A percentile compares a stretch with the other conserved stretches of the same genome.
phyloP scores from a whole-genome alignment of 176 grass and related monocot genomes.

The Musa beccarii region DNA sequence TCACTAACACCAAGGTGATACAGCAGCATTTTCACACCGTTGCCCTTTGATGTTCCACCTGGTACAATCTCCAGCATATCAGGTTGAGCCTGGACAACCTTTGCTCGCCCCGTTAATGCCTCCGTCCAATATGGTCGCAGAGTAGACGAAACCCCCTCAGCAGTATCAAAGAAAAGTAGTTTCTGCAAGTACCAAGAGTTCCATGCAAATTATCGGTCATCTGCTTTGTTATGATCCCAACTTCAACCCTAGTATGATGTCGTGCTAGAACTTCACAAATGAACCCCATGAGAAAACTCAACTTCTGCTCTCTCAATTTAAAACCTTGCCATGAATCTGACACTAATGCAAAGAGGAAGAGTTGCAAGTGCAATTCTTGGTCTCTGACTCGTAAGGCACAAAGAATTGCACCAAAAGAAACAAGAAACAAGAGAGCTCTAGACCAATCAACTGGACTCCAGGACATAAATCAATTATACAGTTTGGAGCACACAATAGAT shows the following conservation, averaged over 20 bases:
- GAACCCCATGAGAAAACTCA: background rate
- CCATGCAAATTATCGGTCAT: constrained; percentile 17
- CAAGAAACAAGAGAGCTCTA: too few species aligned
- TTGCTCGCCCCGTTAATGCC: constrained; percentile 44
- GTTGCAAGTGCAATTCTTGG: too few species aligned
- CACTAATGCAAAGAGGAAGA: too few species aligned
- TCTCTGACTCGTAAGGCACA: too few species aligned
- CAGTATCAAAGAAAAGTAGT: constrained; percentile 75
- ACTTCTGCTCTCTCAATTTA: too few species aligned
- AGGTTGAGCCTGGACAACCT: constrained; percentile 67
- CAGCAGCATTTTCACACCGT: constrained; percentile 70
- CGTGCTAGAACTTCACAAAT: background rate
- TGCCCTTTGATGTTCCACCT: constrained; percentile 71
- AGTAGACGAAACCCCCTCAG: constrained; percentile 49
- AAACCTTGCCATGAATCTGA: too few species aligned
- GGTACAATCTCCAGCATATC: constrained; percentile 98
- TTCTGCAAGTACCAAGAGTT: constrained; percentile 43
- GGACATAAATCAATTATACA: background rate
- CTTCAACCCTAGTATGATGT: background rate
- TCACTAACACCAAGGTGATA: constrained; percentile 61
- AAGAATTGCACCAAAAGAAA: too few species aligned
- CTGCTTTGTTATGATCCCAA: background rate
- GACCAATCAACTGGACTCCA: too few species aligned
- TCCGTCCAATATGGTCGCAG: constrained; percentile 82
- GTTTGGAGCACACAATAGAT: background rate